These are phyloP conservation scores for Dactylis glomerata DNA, from an alignment of 176 grass and related monocot genomes.

Conservation along the genomic window DNA sequence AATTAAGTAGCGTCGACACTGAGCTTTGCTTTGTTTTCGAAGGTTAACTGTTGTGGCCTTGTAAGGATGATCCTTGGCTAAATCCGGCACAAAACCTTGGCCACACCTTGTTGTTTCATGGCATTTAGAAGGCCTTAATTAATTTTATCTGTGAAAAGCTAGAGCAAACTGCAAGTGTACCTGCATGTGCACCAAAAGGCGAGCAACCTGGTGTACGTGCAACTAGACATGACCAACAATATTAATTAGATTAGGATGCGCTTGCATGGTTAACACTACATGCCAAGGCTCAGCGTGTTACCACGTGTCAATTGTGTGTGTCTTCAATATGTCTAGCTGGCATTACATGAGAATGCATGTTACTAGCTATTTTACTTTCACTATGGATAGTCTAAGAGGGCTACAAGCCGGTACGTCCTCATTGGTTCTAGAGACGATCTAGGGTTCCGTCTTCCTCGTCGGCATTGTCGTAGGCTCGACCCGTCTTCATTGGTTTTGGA, in stretches of 20 bases:
- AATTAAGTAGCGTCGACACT: neutral
- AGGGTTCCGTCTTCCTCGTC: too few relatives aligned
- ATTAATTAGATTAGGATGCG: neutral
- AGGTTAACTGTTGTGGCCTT: neutral
- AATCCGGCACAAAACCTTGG: neutral
- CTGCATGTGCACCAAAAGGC: conserved; percentile 32
- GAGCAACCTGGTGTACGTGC: conserved; percentile 31
- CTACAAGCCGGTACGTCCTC: too few relatives aligned
- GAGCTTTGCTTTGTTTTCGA: neutral
- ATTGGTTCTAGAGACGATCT: too few relatives aligned
- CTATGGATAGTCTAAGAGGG: too few relatives aligned
- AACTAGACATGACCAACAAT: conserved; percentile 13
- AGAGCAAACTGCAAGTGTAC: conserved; percentile 3
- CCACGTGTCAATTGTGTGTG: neutral
- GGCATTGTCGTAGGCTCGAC: too few relatives aligned
- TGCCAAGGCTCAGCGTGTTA: neutral
- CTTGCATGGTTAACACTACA: neutral
- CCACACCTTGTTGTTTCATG: conserved; percentile 15
- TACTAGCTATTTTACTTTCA: too few relatives aligned
- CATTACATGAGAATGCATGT: too few relatives aligned
- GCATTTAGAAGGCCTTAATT: neutral
- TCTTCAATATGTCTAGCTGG: too few relatives aligned
- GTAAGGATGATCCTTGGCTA: conserved; percentile 22
- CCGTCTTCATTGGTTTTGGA: too few relatives aligned
- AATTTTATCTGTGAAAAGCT: neutral